Percentiles rank a stretch among this genome's conserved stretches.
These are phyloP conservation scores for Collariella sp. DNA, from an alignment of 495 filamentous ascomycete species.

Conservation along the genomic window DNA sequence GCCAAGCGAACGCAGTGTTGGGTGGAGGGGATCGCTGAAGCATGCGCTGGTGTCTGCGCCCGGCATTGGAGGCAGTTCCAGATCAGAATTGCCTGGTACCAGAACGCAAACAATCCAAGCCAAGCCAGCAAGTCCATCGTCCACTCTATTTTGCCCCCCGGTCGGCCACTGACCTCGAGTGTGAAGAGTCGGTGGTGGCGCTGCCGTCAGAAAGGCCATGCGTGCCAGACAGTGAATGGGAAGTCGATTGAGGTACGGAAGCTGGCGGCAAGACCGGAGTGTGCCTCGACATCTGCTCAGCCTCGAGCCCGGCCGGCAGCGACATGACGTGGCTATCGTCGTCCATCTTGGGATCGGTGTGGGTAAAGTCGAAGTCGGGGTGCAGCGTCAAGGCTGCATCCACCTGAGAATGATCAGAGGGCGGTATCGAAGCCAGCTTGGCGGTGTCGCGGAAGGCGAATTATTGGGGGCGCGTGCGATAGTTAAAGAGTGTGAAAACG, in stretches of 20 bases:
- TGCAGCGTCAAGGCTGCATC: conserved; percentile 21
- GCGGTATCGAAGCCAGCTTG: conserved; percentile 30
- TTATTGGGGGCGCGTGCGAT: not conserved
- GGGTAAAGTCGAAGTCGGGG: conserved; percentile 21
- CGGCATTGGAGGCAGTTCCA: too few species aligned
- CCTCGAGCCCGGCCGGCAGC: conserved; percentile 33
- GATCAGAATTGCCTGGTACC: too few species aligned
- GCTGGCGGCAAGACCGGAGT: conserved; percentile 37
- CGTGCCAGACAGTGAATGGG: conserved; percentile 49
- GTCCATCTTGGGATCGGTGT: conserved; percentile 31
- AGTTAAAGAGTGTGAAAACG: not conserved
- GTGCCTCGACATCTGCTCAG: conserved; percentile 42
- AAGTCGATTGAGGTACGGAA: conserved; percentile 28
- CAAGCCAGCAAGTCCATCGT: not conserved
- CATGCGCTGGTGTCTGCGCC: too few species aligned
- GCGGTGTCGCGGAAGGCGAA: not conserved
- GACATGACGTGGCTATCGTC: conserved; percentile 31
- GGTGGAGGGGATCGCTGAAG: too few species aligned
- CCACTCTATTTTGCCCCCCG: not conserved
- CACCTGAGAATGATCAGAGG: conserved; percentile 25
- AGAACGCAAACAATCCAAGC: not conserved
- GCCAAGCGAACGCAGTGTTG: not conserved
- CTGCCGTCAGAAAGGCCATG: conserved; percentile 56
- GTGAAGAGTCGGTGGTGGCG: conserved; percentile 50
- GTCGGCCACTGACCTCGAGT: conserved; percentile 49